Evolutionary conservation across 176 grass and related monocot species (phyloP).

Genomic region (Luzula sylvatica): DNA sequence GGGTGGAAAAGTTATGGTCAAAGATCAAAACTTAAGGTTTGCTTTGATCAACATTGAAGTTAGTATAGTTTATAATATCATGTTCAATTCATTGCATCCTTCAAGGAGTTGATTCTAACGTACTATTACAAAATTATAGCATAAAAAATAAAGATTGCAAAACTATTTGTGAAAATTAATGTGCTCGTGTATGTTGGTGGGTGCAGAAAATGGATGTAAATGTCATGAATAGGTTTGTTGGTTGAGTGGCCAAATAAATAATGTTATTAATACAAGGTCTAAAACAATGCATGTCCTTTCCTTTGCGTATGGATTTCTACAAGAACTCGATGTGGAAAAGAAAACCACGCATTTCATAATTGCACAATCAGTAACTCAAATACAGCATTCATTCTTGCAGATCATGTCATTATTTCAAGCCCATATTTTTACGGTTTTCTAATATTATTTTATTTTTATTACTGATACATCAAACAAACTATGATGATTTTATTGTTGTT

Average conservation of each 20-base stretch:
- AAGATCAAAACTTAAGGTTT: constrained; percentile 1
- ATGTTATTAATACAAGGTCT: constrained; percentile 22
- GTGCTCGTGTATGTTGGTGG: background rate
- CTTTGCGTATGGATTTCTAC: constrained; percentile 60
- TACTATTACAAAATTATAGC: background rate
- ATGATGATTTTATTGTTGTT: too few species aligned
- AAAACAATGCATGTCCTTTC: constrained; percentile 32
- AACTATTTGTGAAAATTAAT: background rate
- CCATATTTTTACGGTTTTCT: too few species aligned
- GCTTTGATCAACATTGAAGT: background rate
- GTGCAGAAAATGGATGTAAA: background rate
- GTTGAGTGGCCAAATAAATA: constrained; percentile 35
- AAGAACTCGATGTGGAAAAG: constrained; percentile 9
- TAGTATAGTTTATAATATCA: background rate
- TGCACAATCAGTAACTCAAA: too few species aligned
- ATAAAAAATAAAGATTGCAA: background rate
- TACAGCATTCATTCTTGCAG: too few species aligned
- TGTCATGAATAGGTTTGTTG: background rate
- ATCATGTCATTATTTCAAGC: too few species aligned
- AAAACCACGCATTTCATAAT: background rate
- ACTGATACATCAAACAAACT: too few species aligned
- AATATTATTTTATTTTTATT: too few species aligned
- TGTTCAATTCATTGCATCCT: background rate
- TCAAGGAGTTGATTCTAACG: background rate
- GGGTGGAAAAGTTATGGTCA: background rate